phyloP scores from a whole-genome alignment of 1,284 basidiomycete species.

The Gymnopus androsaceus region DNA sequence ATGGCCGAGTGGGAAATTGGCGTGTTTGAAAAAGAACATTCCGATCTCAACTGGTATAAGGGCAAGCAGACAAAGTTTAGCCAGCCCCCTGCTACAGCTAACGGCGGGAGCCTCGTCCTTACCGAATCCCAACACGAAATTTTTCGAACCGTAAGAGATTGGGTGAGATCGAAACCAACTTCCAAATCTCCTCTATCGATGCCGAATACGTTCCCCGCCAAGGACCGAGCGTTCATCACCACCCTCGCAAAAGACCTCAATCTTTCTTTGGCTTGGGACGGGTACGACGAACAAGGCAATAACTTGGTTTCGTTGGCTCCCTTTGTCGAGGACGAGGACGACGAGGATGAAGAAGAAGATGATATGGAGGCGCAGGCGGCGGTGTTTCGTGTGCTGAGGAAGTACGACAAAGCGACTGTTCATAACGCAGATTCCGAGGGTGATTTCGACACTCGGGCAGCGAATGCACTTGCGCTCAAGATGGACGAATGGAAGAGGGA shows the following conservation, averaged over 20 bases:
- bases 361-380: conserved; percentile 67
- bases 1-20: conserved; percentile 88
- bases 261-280: conserved; percentile 83
- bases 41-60: conserved; percentile 88
- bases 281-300: conserved; percentile 82
- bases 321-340: conserved; percentile 41
- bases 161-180: conserved; percentile 47
- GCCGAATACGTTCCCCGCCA: conserved; percentile 75
- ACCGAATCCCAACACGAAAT: conserved; percentile 74
- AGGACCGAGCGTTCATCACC: conserved; percentile 78
- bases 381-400: conserved; percentile 81
- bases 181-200: conserved; percentile 58
- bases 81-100: conserved; percentile 38
- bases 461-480: conserved; percentile 48
- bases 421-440: conserved; percentile 66
- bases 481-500: conserved; percentile 91
- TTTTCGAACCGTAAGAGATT: conserved; percentile 74
- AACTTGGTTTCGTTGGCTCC: conserved; percentile 70
- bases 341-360: conserved; percentile 49
- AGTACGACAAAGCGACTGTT: conserved; percentile 86
- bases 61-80: conserved; percentile 82
- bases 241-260: conserved; percentile 76
- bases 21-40: conserved; percentile 88
- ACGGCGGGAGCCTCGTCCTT: conserved; percentile 53
- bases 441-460: conserved; percentile 66